Base-by-base conservation (phyloP, 129 eudicot genomes). In the Flaveria trinervia region DNA sequence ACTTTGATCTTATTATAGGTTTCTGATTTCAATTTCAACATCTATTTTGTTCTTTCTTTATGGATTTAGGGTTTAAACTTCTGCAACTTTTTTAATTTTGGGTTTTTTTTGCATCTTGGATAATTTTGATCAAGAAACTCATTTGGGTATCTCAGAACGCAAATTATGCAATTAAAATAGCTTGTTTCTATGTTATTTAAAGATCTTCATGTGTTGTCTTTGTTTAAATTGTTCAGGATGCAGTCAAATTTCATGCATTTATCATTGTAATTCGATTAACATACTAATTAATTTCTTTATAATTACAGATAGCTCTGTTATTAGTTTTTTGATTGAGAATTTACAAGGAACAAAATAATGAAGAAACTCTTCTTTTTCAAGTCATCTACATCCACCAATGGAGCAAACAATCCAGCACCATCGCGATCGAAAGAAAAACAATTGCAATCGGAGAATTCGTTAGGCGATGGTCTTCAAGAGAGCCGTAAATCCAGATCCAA, bases 281-380 rank as follows among this genome's bases (percentile, higher is more conserved):
- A 2, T 64, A 11, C 36, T 78, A 2, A 77, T 73, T 48, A 39
- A 60, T 15, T 73, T 83, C n/a, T 51, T 3, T 67, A 13, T 11
- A 30, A 33, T 56, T 66, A 64, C 77, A 81, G 80, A n/a, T 56
- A 71, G 22, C 33, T 74, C 12, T 43, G 51, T 36, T 36, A 36
- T 68, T 61, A 68, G 45, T 61, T 62, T 28, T 18, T 33, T 10
- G 16, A 56, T 41, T 67, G 65, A 36, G 64, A 72, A 22, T 45
- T n/a, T 60, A 46, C 55, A 77, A 73, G 76, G 72, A 30, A 57
- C 20, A 79, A 10, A 72, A 70, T 65, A 71, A 94, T 94, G 97
- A 95, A 91, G 86, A 95, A 92, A 70, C 86, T 91, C 26, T 95
- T 95, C 80, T 91, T 86, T 81, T 92, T 92, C 85, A 83, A 87